A percentile compares a stretch with the other conserved stretches of the same genome.
Evolutionary conservation across 2,329 filamentous ascomycete species (phyloP).

Genomic region (Verticillium nubilum): DNA sequence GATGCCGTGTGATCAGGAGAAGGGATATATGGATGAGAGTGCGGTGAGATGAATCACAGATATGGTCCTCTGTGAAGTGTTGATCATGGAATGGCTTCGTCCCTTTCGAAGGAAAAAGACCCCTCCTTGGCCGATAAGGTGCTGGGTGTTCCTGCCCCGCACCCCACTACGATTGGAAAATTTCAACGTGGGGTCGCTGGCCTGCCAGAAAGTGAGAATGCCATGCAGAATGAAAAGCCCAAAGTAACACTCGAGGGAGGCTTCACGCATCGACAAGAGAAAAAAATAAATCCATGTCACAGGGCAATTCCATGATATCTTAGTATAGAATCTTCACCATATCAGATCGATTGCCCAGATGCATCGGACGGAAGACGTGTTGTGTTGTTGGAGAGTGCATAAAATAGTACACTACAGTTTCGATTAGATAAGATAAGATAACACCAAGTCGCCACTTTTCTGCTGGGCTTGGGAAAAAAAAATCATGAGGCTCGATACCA

Average conservation of each 20-base stretch:
- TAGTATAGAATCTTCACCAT: no score
- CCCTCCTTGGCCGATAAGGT: neutral
- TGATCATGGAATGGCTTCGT: neutral
- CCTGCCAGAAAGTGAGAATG: neutral
- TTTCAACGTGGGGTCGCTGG: neutral
- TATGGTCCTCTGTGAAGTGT: neutral
- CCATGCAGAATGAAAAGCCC: neutral
- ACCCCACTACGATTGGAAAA: conserved; percentile 1
- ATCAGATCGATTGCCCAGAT: no score
- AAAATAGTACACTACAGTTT: no score
- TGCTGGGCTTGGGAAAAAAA: neutral
- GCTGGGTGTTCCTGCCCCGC: neutral
- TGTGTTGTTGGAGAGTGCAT: no score
- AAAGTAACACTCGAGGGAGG: no score
- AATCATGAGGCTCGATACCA: neutral
- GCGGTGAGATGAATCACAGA: neutral
- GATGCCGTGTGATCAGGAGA: neutral
- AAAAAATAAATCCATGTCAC: no score
- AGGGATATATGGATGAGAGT: neutral
- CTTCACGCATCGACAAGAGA: no score
- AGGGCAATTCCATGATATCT: no score
- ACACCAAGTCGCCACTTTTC: neutral
- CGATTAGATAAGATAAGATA: neutral
- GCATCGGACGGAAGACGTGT: no score
- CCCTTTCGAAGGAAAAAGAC: neutral